Percentiles rank a stretch among this genome's conserved stretches.
Conservation (phyloP, 1,139 yeast species). For the Yamadazyma kanchanaburiensis region DNA sequence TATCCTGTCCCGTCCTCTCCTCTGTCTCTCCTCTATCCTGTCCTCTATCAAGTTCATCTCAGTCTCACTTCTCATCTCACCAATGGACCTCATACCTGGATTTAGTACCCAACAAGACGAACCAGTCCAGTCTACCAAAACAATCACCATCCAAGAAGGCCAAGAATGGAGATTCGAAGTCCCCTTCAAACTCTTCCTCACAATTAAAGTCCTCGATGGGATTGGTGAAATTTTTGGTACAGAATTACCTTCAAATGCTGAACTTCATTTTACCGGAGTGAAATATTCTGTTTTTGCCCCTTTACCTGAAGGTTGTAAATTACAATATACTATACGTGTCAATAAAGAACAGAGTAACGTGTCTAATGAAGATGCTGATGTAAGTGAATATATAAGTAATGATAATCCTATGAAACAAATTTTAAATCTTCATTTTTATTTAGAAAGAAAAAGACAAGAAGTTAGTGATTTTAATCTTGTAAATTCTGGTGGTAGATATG, state of each 20-base stretch:
- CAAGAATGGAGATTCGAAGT: slow-evolving; percentile 90
- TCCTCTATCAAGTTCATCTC: neutral
- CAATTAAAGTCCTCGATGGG: slow-evolving; percentile 61
- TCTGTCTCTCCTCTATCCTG: too few species aligned
- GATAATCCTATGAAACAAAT: slow-evolving; percentile 67
- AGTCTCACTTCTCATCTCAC: neutral
- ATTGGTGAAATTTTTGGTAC: slow-evolving; percentile 91
- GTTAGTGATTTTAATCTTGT: slow-evolving; percentile 23
- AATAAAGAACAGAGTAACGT: slow-evolving; percentile 35
- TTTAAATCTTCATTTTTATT: slow-evolving; percentile 70
- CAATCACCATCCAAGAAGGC: slow-evolving; percentile 11
- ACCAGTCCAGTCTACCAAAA: slow-evolving; percentile 1
- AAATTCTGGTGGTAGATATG: slow-evolving; percentile 19
- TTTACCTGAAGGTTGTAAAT: slow-evolving; percentile 47
- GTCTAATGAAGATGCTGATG: slow-evolving; percentile 29
- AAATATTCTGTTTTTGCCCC: slow-evolving; percentile 61
- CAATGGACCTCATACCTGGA: slow-evolving; percentile 9
- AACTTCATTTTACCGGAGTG: slow-evolving; percentile 55
- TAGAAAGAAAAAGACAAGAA: slow-evolving; percentile 58
- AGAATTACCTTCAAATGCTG: slow-evolving; percentile 73
- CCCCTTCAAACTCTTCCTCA: slow-evolving; percentile 52
- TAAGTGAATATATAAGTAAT: slow-evolving; percentile 63
- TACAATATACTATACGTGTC: slow-evolving; percentile 50
- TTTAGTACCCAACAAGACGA: slow-evolving; percentile 6
- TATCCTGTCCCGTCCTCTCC: too few species aligned